phyloP scores from a whole-genome alignment of 2,329 filamentous ascomycete species.

The Rutstroemia sp. region DNA sequence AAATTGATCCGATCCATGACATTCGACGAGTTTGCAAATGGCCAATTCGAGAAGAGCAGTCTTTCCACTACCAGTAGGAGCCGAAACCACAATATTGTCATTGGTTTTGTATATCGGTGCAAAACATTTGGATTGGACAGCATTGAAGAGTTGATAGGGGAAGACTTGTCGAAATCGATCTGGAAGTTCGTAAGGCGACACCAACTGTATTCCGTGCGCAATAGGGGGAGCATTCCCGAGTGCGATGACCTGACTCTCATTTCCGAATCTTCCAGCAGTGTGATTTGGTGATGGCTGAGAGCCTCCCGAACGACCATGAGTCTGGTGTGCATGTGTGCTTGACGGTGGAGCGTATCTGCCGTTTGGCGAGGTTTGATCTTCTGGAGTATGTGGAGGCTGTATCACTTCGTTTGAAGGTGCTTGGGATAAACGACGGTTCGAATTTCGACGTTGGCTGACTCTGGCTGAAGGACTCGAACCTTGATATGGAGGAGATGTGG shows the following conservation, averaged over 20 bases:
- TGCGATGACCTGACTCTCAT: constrained; percentile 11
- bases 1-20: constrained; percentile 51
- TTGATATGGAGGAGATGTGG: constrained; percentile 14
- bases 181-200: constrained; percentile 54
- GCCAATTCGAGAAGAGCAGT: constrained; percentile 76
- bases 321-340: neutral
- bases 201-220: constrained; percentile 46
- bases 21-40: constrained; percentile 62
- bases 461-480: constrained; percentile 25
- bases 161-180: constrained; percentile 65
- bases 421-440: constrained; percentile 6
- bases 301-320: neutral
- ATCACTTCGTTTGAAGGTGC: neutral
- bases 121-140: constrained; percentile 76
- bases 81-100: constrained; percentile 72
- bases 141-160: constrained; percentile 70
- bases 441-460: constrained; percentile 21
- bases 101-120: constrained; percentile 54
- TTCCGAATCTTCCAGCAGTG: neutral
- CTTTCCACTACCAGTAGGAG: constrained; percentile 81
- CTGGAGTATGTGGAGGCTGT: constrained; percentile 2
- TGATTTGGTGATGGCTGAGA: neutral
- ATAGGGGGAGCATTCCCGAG: constrained; percentile 26
- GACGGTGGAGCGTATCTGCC: neutral
- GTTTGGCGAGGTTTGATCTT: neutral